Evolutionary conservation across 2,329 filamentous ascomycete genomes (phyloP), one percentile per base, ranked within the genome.

Genomic region (Aspergillus hortae): DNA sequence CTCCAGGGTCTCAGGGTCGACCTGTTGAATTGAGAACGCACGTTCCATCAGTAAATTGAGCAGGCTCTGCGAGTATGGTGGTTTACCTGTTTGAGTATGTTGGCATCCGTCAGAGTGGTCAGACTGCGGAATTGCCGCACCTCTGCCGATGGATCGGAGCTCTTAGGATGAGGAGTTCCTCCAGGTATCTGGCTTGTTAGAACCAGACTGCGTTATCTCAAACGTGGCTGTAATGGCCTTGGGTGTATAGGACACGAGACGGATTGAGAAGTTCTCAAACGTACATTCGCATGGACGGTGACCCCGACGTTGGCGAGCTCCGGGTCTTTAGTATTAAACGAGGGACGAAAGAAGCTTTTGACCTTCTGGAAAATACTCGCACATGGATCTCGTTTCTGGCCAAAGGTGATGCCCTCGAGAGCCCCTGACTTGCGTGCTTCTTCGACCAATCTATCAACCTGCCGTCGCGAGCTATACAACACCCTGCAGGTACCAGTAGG

Each of bases 311-410:
- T 89, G 40, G 5, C 64, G 68, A 68, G 88, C 90, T 4, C 84
- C 66, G 46, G 80, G 80, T 81, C 85, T 86, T 51, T 19, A 2
- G 9, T 14, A 9, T 38, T 11, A 12, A 25, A 17, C 3, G 40
- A 4, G 4, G 54, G 44, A 10, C 17, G 47, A 40, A 58, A 58
- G 6, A 53, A 4, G 1, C 25, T 9, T 27, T 56, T 58, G 12
- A 87, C 68, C 67, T 92, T 92, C 53, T 80, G 77, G 64, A 90
- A 90, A 41, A 90, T 72, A n/a, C 82, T 84, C 45, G 87, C 75
- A 62, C 89, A 92, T 0, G 88, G 88, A 60, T 92, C 89, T 6
- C 79, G 77, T 53, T 81, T 83, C 58, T 88, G 84, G 0, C 76
- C 89, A 66, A 92, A 92, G 2, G 80, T 84, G 55, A 86, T 76